Conservation (phyloP, 805 yeast genomes). For the Yarrowia sp. region DNA sequence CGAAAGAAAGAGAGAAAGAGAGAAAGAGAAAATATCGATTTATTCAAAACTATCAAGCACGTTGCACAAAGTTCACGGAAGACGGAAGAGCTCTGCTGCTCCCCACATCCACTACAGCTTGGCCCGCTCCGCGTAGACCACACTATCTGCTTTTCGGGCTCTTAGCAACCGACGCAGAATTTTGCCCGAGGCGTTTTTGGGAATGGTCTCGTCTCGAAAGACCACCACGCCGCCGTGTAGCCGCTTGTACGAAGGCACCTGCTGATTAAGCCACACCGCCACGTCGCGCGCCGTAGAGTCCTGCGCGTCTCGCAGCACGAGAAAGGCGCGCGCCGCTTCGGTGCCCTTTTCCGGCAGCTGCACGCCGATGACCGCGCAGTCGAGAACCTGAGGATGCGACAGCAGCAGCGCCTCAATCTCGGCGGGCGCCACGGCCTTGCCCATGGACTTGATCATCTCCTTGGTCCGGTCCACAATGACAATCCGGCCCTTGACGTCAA, state of each 20-base stretch:
- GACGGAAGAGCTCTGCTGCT: not conserved
- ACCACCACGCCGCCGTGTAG: constrained; percentile 55
- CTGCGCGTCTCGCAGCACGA: constrained; percentile 31
- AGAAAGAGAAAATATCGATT: not conserved
- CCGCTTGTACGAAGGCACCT: constrained; percentile 42
- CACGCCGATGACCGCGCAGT: constrained; percentile 84
- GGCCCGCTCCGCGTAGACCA: constrained; percentile 25
- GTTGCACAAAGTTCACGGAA: not conserved
- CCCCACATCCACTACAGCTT: not conserved
- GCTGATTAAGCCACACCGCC: constrained; percentile 40
- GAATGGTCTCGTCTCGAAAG: constrained; percentile 65
- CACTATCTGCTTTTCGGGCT: constrained; percentile 43
- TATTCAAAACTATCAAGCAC: not conserved
- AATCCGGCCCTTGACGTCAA: constrained; percentile 47
- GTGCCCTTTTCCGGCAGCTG: constrained; percentile 69
- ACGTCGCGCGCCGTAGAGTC: constrained; percentile 28
- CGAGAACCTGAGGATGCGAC: constrained; percentile 71
- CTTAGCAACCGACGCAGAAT: constrained; percentile 88
- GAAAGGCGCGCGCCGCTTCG: constrained; percentile 46
- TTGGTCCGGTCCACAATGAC: constrained; percentile 45
- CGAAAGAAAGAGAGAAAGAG: not conserved
- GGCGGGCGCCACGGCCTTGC: constrained; percentile 91
- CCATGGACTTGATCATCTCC: constrained; percentile 43
- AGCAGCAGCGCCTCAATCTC: constrained; percentile 85
- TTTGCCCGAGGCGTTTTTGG: constrained; percentile 94